Conservation (phyloP, 192 early-diverging fungal genomes). For the Gryganskiella cystojenkinii region DNA sequence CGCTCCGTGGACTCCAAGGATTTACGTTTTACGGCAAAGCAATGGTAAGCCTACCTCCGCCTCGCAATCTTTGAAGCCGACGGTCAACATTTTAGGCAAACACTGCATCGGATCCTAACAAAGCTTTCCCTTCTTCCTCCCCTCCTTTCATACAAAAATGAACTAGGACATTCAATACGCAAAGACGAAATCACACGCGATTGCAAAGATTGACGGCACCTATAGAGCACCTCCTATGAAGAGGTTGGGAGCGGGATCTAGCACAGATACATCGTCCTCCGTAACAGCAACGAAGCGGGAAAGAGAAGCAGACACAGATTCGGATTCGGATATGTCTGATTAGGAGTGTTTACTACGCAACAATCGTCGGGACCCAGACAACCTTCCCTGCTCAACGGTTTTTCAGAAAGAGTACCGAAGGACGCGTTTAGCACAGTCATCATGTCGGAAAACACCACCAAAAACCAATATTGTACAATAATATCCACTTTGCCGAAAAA, state of each 20-base stretch:
- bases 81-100: neutral
- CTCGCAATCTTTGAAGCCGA: no score
- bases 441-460: no score
- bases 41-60: constrained; percentile 84
- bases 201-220: constrained; percentile 76
- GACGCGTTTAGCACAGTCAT: no score
- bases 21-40: constrained; percentile 86
- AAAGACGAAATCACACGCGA: constrained; percentile 78
- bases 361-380: no score
- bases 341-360: no score
- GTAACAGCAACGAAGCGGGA: constrained; percentile 30
- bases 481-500: no score
- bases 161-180: constrained; percentile 83
- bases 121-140: neutral
- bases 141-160: no score
- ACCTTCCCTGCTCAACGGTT: neutral
- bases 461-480: no score
- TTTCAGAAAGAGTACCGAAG: neutral
- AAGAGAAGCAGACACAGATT: constrained; percentile 37
- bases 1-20: constrained; percentile 88
- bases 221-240: constrained; percentile 45
- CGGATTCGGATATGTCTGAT: constrained; percentile 43
- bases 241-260: constrained; percentile 18
- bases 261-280: constrained; percentile 1
- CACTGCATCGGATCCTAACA: neutral